These are phyloP conservation scores for Cytospora mali DNA, from an alignment of 2,329 filamentous ascomycete genomes.

Conservation along the genomic window DNA sequence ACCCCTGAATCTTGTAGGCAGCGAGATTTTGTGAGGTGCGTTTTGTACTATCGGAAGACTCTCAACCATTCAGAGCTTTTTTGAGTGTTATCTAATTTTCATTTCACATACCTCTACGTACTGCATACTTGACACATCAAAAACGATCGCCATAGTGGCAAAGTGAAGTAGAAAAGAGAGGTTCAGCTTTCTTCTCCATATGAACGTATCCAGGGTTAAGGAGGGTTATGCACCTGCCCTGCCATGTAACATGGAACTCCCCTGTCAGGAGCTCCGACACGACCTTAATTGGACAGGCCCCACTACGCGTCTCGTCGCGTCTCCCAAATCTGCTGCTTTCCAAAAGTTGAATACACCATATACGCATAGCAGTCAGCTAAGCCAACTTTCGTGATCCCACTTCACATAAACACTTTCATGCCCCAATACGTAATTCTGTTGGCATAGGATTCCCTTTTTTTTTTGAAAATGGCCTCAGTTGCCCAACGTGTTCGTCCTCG, in stretches of 20 bases:
- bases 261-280: constrained; percentile 16
- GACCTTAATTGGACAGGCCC: constrained; percentile 27
- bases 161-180: no score
- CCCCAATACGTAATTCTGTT: not conserved
- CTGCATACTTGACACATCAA: no score
- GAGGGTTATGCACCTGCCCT: not conserved
- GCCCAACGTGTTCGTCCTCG: constrained; percentile 60
- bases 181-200: no score
- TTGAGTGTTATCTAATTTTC: no score
- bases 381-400: not conserved
- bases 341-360: not conserved
- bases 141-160: no score
- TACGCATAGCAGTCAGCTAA: not conserved
- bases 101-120: no score
- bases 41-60: no score
- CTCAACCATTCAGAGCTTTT: no score
- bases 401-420: not conserved
- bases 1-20: not conserved
- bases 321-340: constrained; percentile 5
- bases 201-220: no score
- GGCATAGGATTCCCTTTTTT: not conserved
- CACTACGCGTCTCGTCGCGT: constrained; percentile 24
- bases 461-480: constrained; percentile 41
- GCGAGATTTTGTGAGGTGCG: no score
- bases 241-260: constrained; percentile 1